A percentile compares a stretch with the other conserved stretches of the same genome.
phyloP scores from a whole-genome alignment of 2,329 filamentous ascomycete genomes.

The Xylariomycetidae sp. region DNA sequence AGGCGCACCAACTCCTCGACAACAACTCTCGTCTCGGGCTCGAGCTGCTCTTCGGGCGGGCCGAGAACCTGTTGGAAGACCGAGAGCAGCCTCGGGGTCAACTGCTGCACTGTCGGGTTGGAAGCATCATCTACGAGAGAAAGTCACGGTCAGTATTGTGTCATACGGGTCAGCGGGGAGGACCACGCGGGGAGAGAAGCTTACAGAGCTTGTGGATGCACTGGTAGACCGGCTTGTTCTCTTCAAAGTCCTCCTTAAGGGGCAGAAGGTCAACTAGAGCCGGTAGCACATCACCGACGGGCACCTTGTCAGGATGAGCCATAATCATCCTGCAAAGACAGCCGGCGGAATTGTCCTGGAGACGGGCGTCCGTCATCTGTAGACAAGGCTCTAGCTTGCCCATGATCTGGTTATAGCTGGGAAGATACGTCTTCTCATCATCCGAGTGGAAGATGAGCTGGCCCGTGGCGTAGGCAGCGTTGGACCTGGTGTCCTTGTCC shows the following conservation, averaged over 20 bases:
- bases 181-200: constrained; percentile 26
- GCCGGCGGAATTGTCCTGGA: constrained; percentile 89
- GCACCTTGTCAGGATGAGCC: constrained; percentile 77
- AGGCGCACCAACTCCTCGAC: constrained; percentile 57
- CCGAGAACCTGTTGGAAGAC: constrained; percentile 70
- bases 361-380: constrained; percentile 69
- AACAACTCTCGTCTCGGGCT: constrained; percentile 63
- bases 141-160: constrained; percentile 17
- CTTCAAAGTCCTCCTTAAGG: constrained; percentile 88
- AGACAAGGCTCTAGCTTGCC: constrained; percentile 83
- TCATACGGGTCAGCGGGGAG: not conserved
- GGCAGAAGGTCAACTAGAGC: constrained; percentile 75
- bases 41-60: constrained; percentile 70
- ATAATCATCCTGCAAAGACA: constrained; percentile 91
- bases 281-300: constrained; percentile 76
- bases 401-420: constrained; percentile 73
- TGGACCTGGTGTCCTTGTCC: constrained; percentile 88
- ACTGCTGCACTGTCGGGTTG: constrained; percentile 63
- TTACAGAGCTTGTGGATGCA: constrained; percentile 85
- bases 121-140: constrained; percentile 54
- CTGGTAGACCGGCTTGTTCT: constrained; percentile 90
- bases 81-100: constrained; percentile 65
- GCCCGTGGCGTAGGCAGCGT: constrained; percentile 87
- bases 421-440: constrained; percentile 67
- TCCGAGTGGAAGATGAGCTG: constrained; percentile 78